Base-by-base conservation (phyloP, 495 filamentous ascomycete genomes). In the Lentithecium fluviatile region DNA sequence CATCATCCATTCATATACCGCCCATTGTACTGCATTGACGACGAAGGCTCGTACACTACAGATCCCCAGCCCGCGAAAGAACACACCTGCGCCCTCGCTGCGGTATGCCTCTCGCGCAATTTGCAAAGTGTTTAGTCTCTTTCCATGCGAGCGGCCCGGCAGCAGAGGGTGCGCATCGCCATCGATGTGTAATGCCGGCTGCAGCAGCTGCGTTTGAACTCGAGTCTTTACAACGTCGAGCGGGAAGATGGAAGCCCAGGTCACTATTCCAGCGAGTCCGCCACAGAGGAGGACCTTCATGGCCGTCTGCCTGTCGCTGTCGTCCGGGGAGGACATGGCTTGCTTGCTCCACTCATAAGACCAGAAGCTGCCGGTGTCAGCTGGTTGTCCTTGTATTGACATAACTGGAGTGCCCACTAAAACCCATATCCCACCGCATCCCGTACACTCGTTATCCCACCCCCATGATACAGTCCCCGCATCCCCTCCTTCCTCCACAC, bases 341-440 rank as follows among this genome's bases (percentile, higher is more conserved):
- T 81, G 79, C 52, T 84, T 88, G 61, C 75, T 81, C 37, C 88
- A 75, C 72, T 95, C 88, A 68, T 96, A 97, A 13, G 85, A 84
- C 85, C 86, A 91, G 72, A 96, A 96, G 70, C 84, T 86, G 59
- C 12, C 25, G n/a, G 13, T 10, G 15, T 57, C 24, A 29, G n/a
- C 43, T 10, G 32, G 34, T 52, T 26, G 6, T 49, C 6, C 6
- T 21, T 23, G 15, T 3, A 52, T n/a, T 21, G 20, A 12, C 46
- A 6, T 20, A 23, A 42, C 29, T 43, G n/a, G 23, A 43, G 56
- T 62, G 59, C 81, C 63, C 81, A 87, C 84, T 96, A 96, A 69
- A 95, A 95, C 2, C 91, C 91, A 71, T 95, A 96, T 19, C 91
- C 91, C 57, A 96, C 81, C 56, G 85, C 84, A 73, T 96, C 91